Percentiles rank a stretch among this genome's conserved stretches.
Conservation (phyloP, 2,329 filamentous ascomycete species). For the Trichoderma breve region DNA sequence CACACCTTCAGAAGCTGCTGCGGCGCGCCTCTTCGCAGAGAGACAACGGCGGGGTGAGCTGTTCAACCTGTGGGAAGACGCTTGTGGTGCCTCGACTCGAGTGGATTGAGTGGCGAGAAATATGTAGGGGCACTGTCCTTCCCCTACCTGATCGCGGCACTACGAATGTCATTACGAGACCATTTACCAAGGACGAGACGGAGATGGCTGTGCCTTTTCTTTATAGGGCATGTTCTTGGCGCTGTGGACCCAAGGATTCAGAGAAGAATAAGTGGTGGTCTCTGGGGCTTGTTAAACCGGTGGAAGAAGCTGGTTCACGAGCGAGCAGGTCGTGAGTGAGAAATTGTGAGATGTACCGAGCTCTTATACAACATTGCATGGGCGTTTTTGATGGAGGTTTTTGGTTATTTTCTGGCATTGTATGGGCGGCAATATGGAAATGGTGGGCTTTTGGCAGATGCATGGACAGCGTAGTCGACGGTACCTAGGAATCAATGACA, state of each 20-base stretch:
- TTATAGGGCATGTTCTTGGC: constrained; percentile 50
- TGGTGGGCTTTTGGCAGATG: neutral
- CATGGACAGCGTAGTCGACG: neutral
- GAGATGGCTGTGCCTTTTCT: constrained; percentile 47
- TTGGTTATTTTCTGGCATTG: neutral
- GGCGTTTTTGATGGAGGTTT: neutral
- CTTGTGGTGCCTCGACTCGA: constrained; percentile 52
- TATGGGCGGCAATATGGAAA: neutral
- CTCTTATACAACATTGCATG: neutral
- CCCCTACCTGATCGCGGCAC: neutral
- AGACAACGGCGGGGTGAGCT: constrained; percentile 49
- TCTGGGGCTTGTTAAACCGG: constrained; percentile 24
- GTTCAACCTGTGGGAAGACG: constrained; percentile 50
- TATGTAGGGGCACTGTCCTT: constrained; percentile 26
- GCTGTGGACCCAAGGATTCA: constrained; percentile 39
- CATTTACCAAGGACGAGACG: constrained; percentile 32
- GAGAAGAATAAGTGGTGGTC: constrained; percentile 22
- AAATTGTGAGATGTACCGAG: neutral
- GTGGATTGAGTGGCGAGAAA: constrained; percentile 63
- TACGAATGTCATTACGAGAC: neutral
- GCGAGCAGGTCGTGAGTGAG: neutral
- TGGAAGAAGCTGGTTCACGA: neutral
- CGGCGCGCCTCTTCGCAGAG: constrained; percentile 41
- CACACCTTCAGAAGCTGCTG: constrained; percentile 42
- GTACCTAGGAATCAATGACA: neutral